Conservation (phyloP, 139 green algal species). For the Spirogloea muscicola region DNA sequence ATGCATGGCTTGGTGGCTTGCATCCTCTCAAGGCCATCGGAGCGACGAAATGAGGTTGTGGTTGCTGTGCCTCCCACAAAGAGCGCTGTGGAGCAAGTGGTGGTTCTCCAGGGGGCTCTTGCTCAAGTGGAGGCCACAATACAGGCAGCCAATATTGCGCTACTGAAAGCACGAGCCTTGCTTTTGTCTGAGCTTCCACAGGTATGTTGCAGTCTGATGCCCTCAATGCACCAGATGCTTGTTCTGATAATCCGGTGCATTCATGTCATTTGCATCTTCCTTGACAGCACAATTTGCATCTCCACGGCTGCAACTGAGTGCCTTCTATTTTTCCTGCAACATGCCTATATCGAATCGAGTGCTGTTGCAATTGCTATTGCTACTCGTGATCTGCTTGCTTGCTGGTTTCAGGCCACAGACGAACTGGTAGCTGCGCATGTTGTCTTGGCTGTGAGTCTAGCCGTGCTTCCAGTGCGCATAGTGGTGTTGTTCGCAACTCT, state of each 20-base stretch:
- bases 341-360: too few relatives aligned
- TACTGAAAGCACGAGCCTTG: slow-evolving; percentile 28
- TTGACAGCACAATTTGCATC: too few relatives aligned
- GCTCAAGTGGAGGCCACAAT: slow-evolving; percentile 20
- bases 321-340: too few relatives aligned
- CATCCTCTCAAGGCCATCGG: neutral
- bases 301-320: too few relatives aligned
- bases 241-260: too few relatives aligned
- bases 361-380: too few relatives aligned
- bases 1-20: too few relatives aligned
- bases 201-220: too few relatives aligned
- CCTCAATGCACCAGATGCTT: too few relatives aligned
- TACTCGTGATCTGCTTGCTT: too few relatives aligned
- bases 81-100: slow-evolving; percentile 31
- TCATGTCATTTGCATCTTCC: too few relatives aligned
- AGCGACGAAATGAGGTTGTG: slow-evolving; percentile 20
- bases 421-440: slow-evolving; percentile 3
- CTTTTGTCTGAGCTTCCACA: slow-evolving; percentile 22
- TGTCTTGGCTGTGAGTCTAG: slow-evolving; percentile 5
- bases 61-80: slow-evolving; percentile 3
- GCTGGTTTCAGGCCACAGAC: slow-evolving; percentile 24
- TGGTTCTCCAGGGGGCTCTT: slow-evolving; percentile 18
- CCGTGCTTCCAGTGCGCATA: slow-evolving; percentile 1
- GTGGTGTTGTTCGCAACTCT: slow-evolving; percentile 19
- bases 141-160: slow-evolving; percentile 23